Base-by-base conservation (phyloP, 2,329 filamentous ascomycete genomes). In the Fusarium siculi region DNA sequence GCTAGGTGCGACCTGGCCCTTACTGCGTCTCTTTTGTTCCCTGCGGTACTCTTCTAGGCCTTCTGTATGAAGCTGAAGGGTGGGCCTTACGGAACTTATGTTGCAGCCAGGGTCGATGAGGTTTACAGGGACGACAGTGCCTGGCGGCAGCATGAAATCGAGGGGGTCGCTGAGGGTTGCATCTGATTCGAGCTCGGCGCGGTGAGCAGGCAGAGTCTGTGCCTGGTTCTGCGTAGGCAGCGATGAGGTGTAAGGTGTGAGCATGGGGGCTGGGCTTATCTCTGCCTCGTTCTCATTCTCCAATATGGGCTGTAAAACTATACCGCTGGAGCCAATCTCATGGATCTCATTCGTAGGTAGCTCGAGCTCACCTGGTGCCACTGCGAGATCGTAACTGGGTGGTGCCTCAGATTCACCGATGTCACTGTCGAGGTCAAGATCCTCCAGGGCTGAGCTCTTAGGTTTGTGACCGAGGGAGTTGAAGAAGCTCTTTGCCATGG, bases 401-500 rank as follows among this genome's bases (percentile, higher is more conserved):
- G 85, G 84, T n/a, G 80, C 81, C 37, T 84, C 82, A 32, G 80
- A 74, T 37, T 80, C 72, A 30, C 80, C 76, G 23, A 80, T 69
- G 47, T 80, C 77, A 39, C 80, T 68, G 43, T 81, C 79, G 59
- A 79, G 55, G 42, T 77, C 75, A 25, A 79, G 57, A 28, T 75
- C 72, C 32, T 66, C 56, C n/a, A 75, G 56, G 28, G 74, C 66
- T n/a, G 77, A 77, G 32, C 74, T 78, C 71, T 82, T 86, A 44
- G 83, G 80, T 74, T 84, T 87, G 74, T 87, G 84, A 14, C 87
- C 87, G 36, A 89, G 80, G 16, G 84, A 85, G 28, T 85, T 84
- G 76, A 89, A 88, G 79, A 89, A 87, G 74, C 79, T 85, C 78
- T 86, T 88, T 50, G 87, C 87, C 81, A 86, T 84, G 61, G 83